A percentile compares a stretch with the other conserved stretches of the same genome.
Conservation (phyloP, 495 filamentous ascomycete species). For the Polyplosphaeria fusca region DNA sequence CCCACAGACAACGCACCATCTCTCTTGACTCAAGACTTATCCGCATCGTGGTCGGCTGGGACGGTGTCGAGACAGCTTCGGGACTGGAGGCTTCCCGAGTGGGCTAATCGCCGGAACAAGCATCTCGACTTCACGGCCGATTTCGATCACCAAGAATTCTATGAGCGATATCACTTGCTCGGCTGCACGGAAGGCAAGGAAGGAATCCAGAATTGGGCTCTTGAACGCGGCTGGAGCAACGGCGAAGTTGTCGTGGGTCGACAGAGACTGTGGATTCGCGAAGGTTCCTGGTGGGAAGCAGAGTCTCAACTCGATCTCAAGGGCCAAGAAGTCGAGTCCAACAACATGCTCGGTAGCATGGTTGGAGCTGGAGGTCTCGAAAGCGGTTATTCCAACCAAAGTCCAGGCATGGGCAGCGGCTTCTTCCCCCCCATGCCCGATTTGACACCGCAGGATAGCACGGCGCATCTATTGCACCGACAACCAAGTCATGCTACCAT, state of each 20-base stretch:
- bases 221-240: slow-evolving; percentile 97
- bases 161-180: slow-evolving; percentile 70
- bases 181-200: slow-evolving; percentile 89
- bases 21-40: slow-evolving; percentile 59
- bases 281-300: slow-evolving; percentile 95
- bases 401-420: slow-evolving; percentile 53
- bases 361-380: slow-evolving; percentile 50
- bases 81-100: slow-evolving; percentile 89
- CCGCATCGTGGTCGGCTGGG: slow-evolving; percentile 82
- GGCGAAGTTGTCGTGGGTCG: slow-evolving; percentile 89
- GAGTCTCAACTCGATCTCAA: slow-evolving; percentile 95
- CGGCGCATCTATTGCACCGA: slow-evolving; percentile 66
- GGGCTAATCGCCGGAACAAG: slow-evolving; percentile 90
- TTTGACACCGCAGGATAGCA: slow-evolving; percentile 61
- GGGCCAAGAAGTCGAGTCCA: slow-evolving; percentile 45
- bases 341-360: slow-evolving; percentile 51
- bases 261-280: slow-evolving; percentile 92
- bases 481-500: slow-evolving; percentile 57
- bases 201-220: slow-evolving; percentile 91
- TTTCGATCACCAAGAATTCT: slow-evolving; percentile 92
- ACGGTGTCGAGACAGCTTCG: slow-evolving; percentile 88
- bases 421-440: slow-evolving; percentile 68
- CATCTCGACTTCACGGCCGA: slow-evolving; percentile 95
- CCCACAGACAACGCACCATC: slow-evolving; percentile 83
- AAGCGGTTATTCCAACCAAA: slow-evolving; percentile 59